Conservation (phyloP, 1,284 basidiomycete genomes). For the Apiotrichum siamense region DNA sequence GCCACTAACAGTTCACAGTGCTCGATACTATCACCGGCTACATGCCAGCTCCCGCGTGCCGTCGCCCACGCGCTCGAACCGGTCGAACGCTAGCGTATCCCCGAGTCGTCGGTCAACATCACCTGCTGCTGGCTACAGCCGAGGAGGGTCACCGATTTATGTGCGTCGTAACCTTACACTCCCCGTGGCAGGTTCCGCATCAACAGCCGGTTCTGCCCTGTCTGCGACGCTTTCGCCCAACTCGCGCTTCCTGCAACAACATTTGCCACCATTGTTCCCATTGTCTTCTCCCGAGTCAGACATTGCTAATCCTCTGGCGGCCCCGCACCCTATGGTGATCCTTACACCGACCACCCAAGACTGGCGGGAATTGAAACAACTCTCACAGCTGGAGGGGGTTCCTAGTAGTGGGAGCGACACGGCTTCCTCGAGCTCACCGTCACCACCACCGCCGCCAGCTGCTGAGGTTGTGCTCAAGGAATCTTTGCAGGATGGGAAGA, state of each 20-base stretch:
- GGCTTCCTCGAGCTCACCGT: neutral
- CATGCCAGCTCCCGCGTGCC: conserved; percentile 27
- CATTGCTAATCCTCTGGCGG: neutral
- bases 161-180: conserved; percentile 22
- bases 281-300: conserved; percentile 3
- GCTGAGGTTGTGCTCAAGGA: neutral
- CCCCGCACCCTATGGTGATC: conserved; percentile 36
- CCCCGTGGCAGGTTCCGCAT: conserved; percentile 18
- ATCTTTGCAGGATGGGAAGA: neutral
- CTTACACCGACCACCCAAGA: conserved; percentile 49
- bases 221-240: conserved; percentile 38
- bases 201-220: conserved; percentile 10
- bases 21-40: conserved; percentile 44
- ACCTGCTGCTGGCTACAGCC: conserved; percentile 4
- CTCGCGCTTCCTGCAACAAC: conserved; percentile 40
- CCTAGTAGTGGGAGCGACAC: conserved; percentile 11
- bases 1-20: conserved; percentile 23
- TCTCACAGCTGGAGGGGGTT: conserved; percentile 17
- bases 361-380: conserved; percentile 42
- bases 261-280: conserved; percentile 40
- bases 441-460: neutral
- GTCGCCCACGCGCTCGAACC: conserved; percentile 34
- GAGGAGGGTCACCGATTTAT: conserved; percentile 17
- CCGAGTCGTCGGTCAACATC: conserved; percentile 9
- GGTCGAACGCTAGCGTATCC: conserved; percentile 14